Evolutionary conservation across 192 early-diverging fungal genomes (phyloP).

Genomic region (Coemansia sp.): DNA sequence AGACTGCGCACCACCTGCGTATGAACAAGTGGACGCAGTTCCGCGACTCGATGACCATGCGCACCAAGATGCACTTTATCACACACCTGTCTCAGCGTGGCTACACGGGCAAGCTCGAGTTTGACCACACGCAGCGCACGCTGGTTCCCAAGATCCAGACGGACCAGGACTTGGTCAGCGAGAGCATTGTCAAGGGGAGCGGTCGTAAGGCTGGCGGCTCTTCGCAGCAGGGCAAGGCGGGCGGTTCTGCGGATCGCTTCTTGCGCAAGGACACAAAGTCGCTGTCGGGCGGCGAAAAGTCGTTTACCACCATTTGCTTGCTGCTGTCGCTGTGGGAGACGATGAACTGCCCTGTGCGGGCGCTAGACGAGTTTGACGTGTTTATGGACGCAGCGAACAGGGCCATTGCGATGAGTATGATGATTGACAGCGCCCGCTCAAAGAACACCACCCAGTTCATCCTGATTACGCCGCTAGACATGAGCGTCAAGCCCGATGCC

Average conservation of each 20-base stretch:
- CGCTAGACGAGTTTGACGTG: constrained; percentile 98
- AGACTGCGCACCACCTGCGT: constrained; percentile 59
- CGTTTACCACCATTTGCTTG: constrained; percentile 91
- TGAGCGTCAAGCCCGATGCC: constrained; percentile 58
- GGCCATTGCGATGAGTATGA: constrained; percentile 78
- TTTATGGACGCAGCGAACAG: constrained; percentile 99
- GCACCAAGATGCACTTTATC: constrained; percentile 72
- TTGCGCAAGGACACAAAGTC: constrained; percentile 82
- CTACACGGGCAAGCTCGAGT: constrained; percentile 73
- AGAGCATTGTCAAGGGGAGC: constrained; percentile 9
- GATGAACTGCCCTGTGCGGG: constrained; percentile 88
- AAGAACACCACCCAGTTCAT: constrained; percentile 83
- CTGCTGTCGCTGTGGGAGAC: constrained; percentile 91
- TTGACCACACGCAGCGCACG: constrained; percentile 67
- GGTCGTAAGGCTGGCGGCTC: constrained; percentile 1
- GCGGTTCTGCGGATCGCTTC: constrained; percentile 7
- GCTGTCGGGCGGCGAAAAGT: constrained; percentile 97
- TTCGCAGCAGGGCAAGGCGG: constrained; percentile 2
- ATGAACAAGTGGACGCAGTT: constrained; percentile 66
- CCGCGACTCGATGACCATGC: constrained; percentile 68
- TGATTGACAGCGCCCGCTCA: constrained; percentile 79
- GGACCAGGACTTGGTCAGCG: constrained; percentile 38
- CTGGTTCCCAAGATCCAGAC: constrained; percentile 66
- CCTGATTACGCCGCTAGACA: constrained; percentile 93
- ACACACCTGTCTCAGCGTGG: constrained; percentile 75